phyloP scores from a whole-genome alignment of 2,329 filamentous ascomycete species.

The Nemania sp. region DNA sequence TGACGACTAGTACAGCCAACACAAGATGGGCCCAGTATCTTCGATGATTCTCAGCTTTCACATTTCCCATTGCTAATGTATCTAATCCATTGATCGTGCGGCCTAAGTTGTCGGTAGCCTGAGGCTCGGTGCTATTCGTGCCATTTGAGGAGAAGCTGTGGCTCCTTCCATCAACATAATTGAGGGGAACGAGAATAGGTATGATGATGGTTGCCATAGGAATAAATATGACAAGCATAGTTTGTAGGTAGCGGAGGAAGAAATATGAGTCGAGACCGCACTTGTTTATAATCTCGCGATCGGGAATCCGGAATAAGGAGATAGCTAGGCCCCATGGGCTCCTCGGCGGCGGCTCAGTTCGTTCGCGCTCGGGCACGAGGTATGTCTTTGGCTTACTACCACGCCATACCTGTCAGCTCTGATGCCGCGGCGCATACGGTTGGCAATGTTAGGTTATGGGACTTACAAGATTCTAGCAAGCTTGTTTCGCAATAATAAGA shows the following conservation, averaged over 20 bases:
- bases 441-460: background rate
- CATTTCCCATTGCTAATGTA: conserved; percentile 84
- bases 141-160: conserved; percentile 48
- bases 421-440: background rate
- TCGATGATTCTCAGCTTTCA: conserved; percentile 65
- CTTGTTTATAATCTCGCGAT: conserved; percentile 88
- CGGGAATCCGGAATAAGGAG: conserved; percentile 68
- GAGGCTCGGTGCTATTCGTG: conserved; percentile 19
- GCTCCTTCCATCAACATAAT: conserved; percentile 72
- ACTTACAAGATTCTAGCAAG: conserved; percentile 81
- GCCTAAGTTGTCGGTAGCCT: conserved; percentile 25
- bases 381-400: conserved; percentile 80
- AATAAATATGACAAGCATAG: conserved; percentile 88
- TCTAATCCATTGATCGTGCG: conserved; percentile 69
- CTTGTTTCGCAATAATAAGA: conserved; percentile 76
- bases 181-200: conserved; percentile 85
- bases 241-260: conserved; percentile 75
- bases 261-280: conserved; percentile 97
- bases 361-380: conserved; percentile 81
- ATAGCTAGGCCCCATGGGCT: conserved; percentile 57
- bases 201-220: conserved; percentile 78
- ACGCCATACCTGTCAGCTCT: conserved; percentile 22
- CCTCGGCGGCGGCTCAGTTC: conserved; percentile 73
- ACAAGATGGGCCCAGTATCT: conserved; percentile 86
- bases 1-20: conserved; percentile 75